Evolutionary conservation across 2,329 filamentous ascomycete species (phyloP).

Genomic region (Monilinia vaccinii-corymbosi): DNA sequence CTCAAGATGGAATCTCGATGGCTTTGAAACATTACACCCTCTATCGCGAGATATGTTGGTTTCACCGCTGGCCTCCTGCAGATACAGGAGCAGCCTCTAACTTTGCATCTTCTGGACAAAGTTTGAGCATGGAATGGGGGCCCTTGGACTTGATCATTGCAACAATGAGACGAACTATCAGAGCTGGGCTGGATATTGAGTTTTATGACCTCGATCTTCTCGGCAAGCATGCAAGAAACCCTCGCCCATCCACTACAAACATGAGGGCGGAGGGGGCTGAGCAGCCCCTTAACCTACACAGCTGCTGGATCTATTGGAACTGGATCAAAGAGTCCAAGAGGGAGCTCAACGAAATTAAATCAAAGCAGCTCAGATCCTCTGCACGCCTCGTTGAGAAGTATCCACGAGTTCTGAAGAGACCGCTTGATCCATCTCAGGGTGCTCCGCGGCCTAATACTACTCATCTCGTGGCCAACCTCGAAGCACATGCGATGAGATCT

Average conservation of each 20-base stretch:
- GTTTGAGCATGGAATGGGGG: neutral
- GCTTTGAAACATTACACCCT: neutral
- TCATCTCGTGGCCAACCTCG: neutral
- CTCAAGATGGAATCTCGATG: neutral
- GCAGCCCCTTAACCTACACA: neutral
- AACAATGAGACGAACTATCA: neutral
- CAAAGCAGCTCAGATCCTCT: neutral
- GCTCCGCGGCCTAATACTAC: neutral
- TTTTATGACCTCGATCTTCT: neutral
- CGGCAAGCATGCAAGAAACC: neutral
- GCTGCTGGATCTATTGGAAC: neutral
- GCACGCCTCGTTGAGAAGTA: neutral
- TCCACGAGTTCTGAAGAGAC: neutral
- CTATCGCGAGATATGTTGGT: constrained; percentile 1
- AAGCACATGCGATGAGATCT: neutral
- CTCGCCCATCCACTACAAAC: neutral
- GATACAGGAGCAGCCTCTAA: neutral
- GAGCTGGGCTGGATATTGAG: neutral
- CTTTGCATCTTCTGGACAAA: neutral
- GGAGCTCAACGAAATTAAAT: neutral
- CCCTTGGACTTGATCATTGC: neutral
- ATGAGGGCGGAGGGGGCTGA: neutral
- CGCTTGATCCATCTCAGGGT: neutral
- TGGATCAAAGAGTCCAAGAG: neutral
- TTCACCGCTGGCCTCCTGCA: neutral